These are phyloP conservation scores for Podospora didyma DNA, from an alignment of 495 filamentous ascomycete species.

Conservation along the genomic window DNA sequence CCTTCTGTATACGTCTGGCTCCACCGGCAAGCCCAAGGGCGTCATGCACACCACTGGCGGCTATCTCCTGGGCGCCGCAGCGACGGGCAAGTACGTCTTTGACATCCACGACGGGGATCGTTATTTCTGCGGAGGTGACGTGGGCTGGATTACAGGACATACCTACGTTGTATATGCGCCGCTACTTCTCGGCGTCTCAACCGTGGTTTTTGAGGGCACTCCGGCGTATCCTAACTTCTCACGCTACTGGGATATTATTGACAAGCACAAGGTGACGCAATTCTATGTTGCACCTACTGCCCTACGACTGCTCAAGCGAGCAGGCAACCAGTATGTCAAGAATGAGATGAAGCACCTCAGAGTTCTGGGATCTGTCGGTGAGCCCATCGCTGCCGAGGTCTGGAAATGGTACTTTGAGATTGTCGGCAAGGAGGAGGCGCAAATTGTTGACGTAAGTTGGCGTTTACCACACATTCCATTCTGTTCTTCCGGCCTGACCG, in stretches of 20 bases:
- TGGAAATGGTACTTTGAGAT: conserved; percentile 99
- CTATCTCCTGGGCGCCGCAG: conserved; percentile 87
- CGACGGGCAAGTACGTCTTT: conserved; percentile 97
- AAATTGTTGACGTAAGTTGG: conserved; percentile 84
- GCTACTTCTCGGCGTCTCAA: conserved; percentile 84
- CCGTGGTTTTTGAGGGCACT: conserved; percentile 98
- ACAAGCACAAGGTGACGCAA: conserved; percentile 90
- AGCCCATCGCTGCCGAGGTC: conserved; percentile 96
- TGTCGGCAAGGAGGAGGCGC: conserved; percentile 89
- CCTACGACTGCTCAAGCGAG: conserved; percentile 87
- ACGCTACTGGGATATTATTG: conserved; percentile 97
- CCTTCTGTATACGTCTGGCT: conserved; percentile 96
- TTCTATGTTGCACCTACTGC: conserved; percentile 99
- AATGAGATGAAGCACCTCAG: conserved; percentile 84
- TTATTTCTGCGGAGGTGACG: conserved; percentile 97
- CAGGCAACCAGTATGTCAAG: conserved; percentile 87
- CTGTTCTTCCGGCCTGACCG: conserved; percentile 1
- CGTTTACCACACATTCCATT: background rate
- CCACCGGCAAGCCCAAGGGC: conserved; percentile 97
- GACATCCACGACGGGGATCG: conserved; percentile 91
- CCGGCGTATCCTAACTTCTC: conserved; percentile 97
- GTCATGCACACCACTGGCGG: conserved; percentile 97
- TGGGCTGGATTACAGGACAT: conserved; percentile 99
- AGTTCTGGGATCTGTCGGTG: conserved; percentile 93
- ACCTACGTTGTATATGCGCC: conserved; percentile 98